Base-by-base conservation (phyloP, 176 grass and related monocot species). In the Oryza officinalis region DNA sequence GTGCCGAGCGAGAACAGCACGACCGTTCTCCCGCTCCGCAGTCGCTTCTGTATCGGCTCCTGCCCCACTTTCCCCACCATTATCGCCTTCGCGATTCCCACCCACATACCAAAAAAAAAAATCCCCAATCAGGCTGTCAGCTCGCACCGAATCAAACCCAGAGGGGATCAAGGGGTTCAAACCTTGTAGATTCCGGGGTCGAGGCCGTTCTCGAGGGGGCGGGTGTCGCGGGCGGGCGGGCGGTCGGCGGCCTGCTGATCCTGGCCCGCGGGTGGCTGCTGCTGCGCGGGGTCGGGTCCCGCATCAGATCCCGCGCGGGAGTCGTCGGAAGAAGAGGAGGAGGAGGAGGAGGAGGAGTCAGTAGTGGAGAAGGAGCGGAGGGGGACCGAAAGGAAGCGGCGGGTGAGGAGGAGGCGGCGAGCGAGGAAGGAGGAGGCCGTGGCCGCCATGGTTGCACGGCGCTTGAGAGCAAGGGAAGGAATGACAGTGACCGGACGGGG, bases 1-100 rank as follows among this genome's bases (percentile, higher is more conserved):
- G 96, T 99, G 49, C 84, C 96, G 3, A 99, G 89, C 11, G 91
- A 96, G 86, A 99, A 94, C 15, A 96, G 86, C 64, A 90, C 91
- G 80, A 96, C 75, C 3, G 82, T 49, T 54, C 9, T 69, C 63
- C 96, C 96, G 28, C 76, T 92, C 70, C 76, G 85, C 68, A 99
- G 85, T 15, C 81, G 71, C 85, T 94, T 94, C 83, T 94, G 76
- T 22, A 96, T 44, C 47, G 96, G 89, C 74, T 86, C 82, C 81
- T 94, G 91, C 32, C 96, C 93, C 18, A 96, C 96, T 70, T 99
- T 99, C 49, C 96, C 96, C 73, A 99, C 35, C 64, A 99, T 32
- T 41, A 96, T 81, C 35, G 96, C 93, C 96, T 94, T 83, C 87
- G 63, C 27, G 22, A 66, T 50, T 22, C 52, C 25, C 63, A 80